Conservation (phyloP, 2,329 filamentous ascomycete species). For the Rutstroemia sp. region DNA sequence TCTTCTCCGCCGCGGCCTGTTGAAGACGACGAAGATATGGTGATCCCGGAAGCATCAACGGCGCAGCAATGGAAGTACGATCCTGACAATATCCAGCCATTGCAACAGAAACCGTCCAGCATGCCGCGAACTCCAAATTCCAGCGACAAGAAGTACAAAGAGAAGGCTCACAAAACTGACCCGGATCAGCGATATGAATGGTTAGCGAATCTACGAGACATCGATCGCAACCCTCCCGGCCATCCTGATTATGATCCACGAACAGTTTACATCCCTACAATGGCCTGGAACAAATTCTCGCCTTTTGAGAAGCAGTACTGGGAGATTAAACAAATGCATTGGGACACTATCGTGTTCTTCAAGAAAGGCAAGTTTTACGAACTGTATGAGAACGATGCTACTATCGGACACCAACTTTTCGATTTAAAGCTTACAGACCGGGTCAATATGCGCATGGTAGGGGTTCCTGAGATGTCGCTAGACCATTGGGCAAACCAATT, state of each 20-base stretch:
- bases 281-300: constrained; percentile 75
- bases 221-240: constrained; percentile 68
- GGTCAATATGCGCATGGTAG: constrained; percentile 99
- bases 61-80: constrained; percentile 78
- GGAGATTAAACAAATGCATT: constrained; percentile 98
- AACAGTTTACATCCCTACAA: constrained; percentile 81
- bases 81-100: constrained; percentile 46
- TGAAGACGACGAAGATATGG: constrained; percentile 41
- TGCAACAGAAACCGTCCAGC: constrained; percentile 38
- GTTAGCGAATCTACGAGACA: constrained; percentile 80
- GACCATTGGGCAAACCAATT: constrained; percentile 98
- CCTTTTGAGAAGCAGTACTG: constrained; percentile 98
- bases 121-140: constrained; percentile 30
- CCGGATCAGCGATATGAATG: constrained; percentile 84
- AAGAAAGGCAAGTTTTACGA: constrained; percentile 99
- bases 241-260: constrained; percentile 88
- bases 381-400: constrained; percentile 95
- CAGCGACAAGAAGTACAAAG: constrained; percentile 34
- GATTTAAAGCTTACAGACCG: constrained; percentile 96
- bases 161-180: constrained; percentile 72
- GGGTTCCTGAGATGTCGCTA: constrained; percentile 91
- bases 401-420: constrained; percentile 91
- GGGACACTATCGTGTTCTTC: constrained; percentile 98
- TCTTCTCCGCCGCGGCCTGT: constrained; percentile 44
- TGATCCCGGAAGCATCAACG: constrained; percentile 57